A percentile compares a stretch with the other conserved stretches of the same genome.
Conservation (phyloP, 495 filamentous ascomycete genomes). For the Aspergillus wentii region DNA sequence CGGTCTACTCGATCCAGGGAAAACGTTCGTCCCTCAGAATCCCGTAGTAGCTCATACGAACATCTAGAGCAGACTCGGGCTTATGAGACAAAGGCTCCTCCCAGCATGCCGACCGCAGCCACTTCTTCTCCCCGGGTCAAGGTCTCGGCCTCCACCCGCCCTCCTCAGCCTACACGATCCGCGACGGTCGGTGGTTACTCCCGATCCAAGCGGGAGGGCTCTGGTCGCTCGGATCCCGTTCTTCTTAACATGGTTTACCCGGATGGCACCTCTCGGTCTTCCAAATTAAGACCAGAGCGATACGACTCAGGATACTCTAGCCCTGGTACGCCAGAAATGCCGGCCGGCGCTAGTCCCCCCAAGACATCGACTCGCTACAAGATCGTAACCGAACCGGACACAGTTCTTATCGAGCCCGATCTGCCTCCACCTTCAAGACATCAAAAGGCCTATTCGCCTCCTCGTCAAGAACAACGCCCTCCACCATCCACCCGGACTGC, state of each 20-base stretch:
- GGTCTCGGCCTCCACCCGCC: slow-evolving; percentile 16
- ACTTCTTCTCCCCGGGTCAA: slow-evolving; percentile 22
- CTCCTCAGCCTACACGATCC: slow-evolving; percentile 25
- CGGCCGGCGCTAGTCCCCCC: slow-evolving; percentile 18
- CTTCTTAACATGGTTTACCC: slow-evolving; percentile 21
- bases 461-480: slow-evolving; percentile 9
- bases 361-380: slow-evolving; percentile 33
- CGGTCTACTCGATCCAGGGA: slow-evolving; percentile 15
- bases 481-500: slow-evolving; percentile 7
- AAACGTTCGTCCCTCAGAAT: slow-evolving; percentile 20
- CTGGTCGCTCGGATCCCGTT: slow-evolving; percentile 14
- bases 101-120: slow-evolving; percentile 27
- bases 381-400: slow-evolving; percentile 19
- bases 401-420: slow-evolving; percentile 30
- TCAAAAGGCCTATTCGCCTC: slow-evolving; percentile 12
- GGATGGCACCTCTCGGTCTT: slow-evolving; percentile 22
- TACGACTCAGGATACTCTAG: slow-evolving; percentile 46
- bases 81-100: slow-evolving; percentile 18
- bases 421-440: slow-evolving; percentile 12
- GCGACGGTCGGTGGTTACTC: slow-evolving; percentile 22
- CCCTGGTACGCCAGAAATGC: slow-evolving; percentile 36
- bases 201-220: slow-evolving; percentile 21
- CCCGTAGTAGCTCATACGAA: slow-evolving; percentile 32
- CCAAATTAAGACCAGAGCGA: slow-evolving; percentile 29
- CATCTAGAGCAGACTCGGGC: slow-evolving; percentile 23